Evolutionary conservation across 2,329 filamentous ascomycete genomes (phyloP).

Genomic region (Botrytis deweyae): DNA sequence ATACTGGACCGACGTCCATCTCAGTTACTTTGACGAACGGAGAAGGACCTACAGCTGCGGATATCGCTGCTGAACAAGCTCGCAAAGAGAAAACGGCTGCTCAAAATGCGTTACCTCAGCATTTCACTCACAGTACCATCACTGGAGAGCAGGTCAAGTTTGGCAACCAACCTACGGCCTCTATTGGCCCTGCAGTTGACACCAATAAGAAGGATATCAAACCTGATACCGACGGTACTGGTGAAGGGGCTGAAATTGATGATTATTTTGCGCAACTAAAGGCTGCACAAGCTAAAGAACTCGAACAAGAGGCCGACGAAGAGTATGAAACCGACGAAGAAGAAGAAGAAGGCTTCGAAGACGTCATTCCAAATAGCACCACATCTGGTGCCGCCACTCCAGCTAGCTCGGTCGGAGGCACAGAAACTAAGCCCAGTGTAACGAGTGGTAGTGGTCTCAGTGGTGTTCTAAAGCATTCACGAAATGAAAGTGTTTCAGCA

Average conservation of each 20-base stretch:
- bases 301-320: constrained; percentile 51
- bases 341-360: constrained; percentile 48
- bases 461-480: constrained; percentile 34
- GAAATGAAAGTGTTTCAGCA: constrained; percentile 33
- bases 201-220: constrained; percentile 49
- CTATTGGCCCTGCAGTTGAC: constrained; percentile 40
- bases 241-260: constrained; percentile 58
- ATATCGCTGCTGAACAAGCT: constrained; percentile 63
- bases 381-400: constrained; percentile 36
- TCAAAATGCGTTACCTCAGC: constrained; percentile 68
- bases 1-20: constrained; percentile 67
- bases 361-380: constrained; percentile 40
- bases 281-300: constrained; percentile 55
- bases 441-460: constrained; percentile 29
- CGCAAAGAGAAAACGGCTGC: constrained; percentile 63
- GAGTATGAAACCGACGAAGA: constrained; percentile 51
- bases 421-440: constrained; percentile 27
- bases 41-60: constrained; percentile 64
- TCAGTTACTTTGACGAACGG: constrained; percentile 67
- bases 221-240: constrained; percentile 43
- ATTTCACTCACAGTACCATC: constrained; percentile 71
- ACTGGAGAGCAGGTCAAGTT: constrained; percentile 59
- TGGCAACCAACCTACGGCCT: constrained; percentile 42
- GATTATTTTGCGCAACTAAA: constrained; percentile 67
- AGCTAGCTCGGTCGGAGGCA: constrained; percentile 31